Conservation (phyloP, 192 early-diverging fungal species). For the Backusella mclennaniae region DNA sequence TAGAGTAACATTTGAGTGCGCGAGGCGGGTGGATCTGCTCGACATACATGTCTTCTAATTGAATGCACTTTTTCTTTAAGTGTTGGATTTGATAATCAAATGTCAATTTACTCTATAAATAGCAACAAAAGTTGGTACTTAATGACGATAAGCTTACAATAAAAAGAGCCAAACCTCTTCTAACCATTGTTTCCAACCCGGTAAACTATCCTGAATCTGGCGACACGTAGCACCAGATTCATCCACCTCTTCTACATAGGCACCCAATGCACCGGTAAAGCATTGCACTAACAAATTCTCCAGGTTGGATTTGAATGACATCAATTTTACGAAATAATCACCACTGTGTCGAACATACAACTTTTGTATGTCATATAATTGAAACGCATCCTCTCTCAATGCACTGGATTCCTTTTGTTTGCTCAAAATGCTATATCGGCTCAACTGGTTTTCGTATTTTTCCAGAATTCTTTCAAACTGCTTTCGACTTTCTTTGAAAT, state of each 20-base stretch:
- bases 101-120: slow-evolving; percentile 31
- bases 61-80: slow-evolving; percentile 22
- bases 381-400: slow-evolving; percentile 68
- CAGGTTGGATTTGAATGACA: slow-evolving; percentile 52
- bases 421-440: slow-evolving; percentile 55
- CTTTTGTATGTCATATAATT: slow-evolving; percentile 65
- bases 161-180: slow-evolving; percentile 23
- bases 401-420: slow-evolving; percentile 66
- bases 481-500: slow-evolving; percentile 55
- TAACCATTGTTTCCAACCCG: slow-evolving; percentile 38
- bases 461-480: slow-evolving; percentile 45
- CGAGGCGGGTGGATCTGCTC: slow-evolving; percentile 17
- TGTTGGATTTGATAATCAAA: slow-evolving; percentile 28
- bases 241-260: slow-evolving; percentile 44
- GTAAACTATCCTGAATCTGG: slow-evolving; percentile 33
- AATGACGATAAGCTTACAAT: background rate
- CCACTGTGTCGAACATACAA: slow-evolving; percentile 54
- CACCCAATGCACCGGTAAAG: slow-evolving; percentile 43
- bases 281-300: slow-evolving; percentile 46
- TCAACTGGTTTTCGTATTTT: slow-evolving; percentile 64
- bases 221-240: slow-evolving; percentile 31
- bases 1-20: slow-evolving; percentile 22
- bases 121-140: background rate
- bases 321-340: slow-evolving; percentile 54
- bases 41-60: slow-evolving; percentile 32